Conservation (phyloP, 768 basidiomycete genomes). For the Boletus speciosus region DNA sequence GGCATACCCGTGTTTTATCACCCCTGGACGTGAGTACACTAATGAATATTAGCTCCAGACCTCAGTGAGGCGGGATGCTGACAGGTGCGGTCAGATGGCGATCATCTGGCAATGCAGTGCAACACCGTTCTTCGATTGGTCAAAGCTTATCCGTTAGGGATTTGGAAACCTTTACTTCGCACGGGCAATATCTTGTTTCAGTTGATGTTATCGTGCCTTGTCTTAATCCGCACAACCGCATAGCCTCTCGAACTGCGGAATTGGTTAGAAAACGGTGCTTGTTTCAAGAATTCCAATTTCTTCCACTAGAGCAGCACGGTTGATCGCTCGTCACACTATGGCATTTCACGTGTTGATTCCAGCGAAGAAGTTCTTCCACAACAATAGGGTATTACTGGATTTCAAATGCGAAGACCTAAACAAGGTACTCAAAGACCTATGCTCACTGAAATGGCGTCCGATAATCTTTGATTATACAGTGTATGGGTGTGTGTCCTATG, state of each 20-base stretch:
- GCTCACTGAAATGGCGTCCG: neutral
- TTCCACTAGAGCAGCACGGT: neutral
- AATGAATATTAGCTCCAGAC: neutral
- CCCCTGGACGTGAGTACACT: slow-evolving; percentile 6
- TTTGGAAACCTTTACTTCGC: neutral
- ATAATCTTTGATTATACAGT: neutral
- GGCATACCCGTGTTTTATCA: neutral
- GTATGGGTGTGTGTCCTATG: neutral
- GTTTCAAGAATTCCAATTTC: neutral
- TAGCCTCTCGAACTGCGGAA: neutral
- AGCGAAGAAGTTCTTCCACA: neutral
- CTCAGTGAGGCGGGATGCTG: neutral
- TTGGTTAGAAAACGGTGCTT: neutral
- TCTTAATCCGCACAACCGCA: neutral
- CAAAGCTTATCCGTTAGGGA: neutral
- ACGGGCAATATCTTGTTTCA: slow-evolving; percentile 4
- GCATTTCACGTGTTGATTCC: neutral
- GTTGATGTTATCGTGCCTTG: neutral
- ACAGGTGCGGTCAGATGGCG: neutral
- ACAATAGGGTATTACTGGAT: slow-evolving; percentile 3
- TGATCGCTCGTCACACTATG: neutral
- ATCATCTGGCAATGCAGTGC: neutral
- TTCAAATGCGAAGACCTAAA: slow-evolving; percentile 11
- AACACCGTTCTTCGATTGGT: neutral
- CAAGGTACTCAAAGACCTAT: neutral